Evolutionary conservation across 495 filamentous ascomycete genomes (phyloP), one percentile per base, ranked within the genome.

Genomic region (Parachaetomium inaequale): DNA sequence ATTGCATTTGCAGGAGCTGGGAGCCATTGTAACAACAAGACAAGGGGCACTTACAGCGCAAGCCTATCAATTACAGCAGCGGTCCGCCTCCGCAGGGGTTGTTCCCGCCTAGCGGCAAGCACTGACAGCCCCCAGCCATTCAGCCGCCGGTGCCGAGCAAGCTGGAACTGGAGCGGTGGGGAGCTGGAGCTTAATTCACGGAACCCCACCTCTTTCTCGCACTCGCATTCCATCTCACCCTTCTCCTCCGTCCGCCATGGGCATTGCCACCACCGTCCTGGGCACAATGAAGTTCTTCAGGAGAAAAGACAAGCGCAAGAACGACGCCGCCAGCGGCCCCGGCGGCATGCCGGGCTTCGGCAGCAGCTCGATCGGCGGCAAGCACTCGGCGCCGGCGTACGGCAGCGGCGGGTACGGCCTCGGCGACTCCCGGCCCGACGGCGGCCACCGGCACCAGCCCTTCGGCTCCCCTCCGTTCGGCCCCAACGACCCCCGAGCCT

Each of bases 231-330:
- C 31, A 17, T 45, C 19, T 40, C 52, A 53, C 32, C 49, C 56
- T 55, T 25, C 57, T 25, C 25, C 25, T 17, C n/a, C 19, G 10
- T 31, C 40, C 57, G 55, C 43, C 36, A 54, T 42, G 58, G 58
- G 58, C 10, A 34, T 54, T 45, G 19, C 31, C 43, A 62, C 53
- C n/a, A 57, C 52, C 31, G 7, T 50, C 40, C 43, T 26, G 14
- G n/a, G 19, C 62, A 66, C 66, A 50, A 77, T 75, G 75, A 76
- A 74, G 63, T 79, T 80, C 63, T 80, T 80, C 69, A 74, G 68
- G 50, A 71, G 67, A 59, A 73, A 72, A 46, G 70, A 74, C 50
- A 74, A 74, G 55, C 62, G 66, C 38, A 70, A 69, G 61, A 64
- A 68, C 45, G 62, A 53, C 43, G 38, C 46, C 63, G 63, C 38